phyloP scores from a whole-genome alignment of 495 filamentous ascomycete species.

The Peziza echinospora region DNA sequence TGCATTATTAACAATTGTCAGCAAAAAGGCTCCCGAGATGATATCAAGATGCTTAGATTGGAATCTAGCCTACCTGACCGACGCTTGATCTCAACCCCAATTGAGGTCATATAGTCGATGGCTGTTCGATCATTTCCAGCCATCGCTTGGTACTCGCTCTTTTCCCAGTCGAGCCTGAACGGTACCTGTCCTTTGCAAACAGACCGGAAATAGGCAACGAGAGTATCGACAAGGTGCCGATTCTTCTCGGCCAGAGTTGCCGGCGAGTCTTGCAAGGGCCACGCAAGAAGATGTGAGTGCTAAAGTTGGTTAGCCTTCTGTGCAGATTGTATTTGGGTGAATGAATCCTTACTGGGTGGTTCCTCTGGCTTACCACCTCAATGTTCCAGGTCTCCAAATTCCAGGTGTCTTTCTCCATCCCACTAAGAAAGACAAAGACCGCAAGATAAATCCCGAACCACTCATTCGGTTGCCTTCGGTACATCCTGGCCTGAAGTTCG shows the following conservation, averaged over 20 bases:
- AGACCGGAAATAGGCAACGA: slow-evolving; percentile 16
- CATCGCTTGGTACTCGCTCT: slow-evolving; percentile 10
- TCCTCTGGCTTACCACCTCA: not conserved
- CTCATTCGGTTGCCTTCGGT: slow-evolving; percentile 11
- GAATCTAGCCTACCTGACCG: not conserved
- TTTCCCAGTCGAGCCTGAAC: slow-evolving; percentile 17
- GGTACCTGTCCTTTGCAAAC: slow-evolving; percentile 16
- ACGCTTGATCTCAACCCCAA: not conserved
- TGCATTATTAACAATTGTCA: not conserved
- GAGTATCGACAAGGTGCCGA: slow-evolving; percentile 11
- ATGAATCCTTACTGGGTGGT: not conserved
- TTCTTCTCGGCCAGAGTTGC: slow-evolving; percentile 10
- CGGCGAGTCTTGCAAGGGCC: slow-evolving; percentile 12
- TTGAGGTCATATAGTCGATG: slow-evolving; percentile 13
- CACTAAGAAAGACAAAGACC: slow-evolving; percentile 11
- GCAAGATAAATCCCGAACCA: slow-evolving; percentile 19
- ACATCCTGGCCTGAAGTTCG: slow-evolving; percentile 14
- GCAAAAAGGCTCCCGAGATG: not conserved
- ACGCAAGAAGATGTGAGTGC: not conserved
- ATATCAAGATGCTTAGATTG: not conserved
- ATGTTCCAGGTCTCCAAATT: slow-evolving; percentile 11
- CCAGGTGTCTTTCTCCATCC: slow-evolving; percentile 16
- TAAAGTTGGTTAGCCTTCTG: not conserved
- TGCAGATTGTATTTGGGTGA: not conserved
- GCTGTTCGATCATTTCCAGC: slow-evolving; percentile 14